Evolutionary conservation across 495 filamentous ascomycete species (phyloP).

Genomic region (Hypoxylon trugodes): DNA sequence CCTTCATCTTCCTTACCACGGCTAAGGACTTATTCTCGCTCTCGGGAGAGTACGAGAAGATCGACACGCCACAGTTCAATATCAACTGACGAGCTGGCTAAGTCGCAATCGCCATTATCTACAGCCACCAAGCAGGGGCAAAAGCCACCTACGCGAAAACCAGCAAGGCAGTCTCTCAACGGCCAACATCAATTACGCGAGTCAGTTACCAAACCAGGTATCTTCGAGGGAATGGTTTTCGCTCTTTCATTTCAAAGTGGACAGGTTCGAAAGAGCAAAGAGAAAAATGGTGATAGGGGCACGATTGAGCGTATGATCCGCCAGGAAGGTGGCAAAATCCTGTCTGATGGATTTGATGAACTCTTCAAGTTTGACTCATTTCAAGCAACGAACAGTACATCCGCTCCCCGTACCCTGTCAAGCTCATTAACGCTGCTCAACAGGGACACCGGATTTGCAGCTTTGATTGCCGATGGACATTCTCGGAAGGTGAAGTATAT

Average conservation of each 20-base stretch:
- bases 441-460: conserved; percentile 71
- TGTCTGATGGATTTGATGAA: conserved; percentile 82
- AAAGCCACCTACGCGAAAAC: conserved; percentile 19
- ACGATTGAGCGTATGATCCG: conserved; percentile 55
- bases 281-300: conserved; percentile 60
- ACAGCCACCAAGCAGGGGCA: conserved; percentile 12
- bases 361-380: conserved; percentile 70
- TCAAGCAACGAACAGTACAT: conserved; percentile 27
- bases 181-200: conserved; percentile 26
- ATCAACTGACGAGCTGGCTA: conserved; percentile 53
- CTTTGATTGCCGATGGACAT: conserved; percentile 85
- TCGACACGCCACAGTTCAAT: conserved; percentile 41
- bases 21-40: conserved; percentile 38
- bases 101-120: conserved; percentile 37
- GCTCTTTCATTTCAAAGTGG: conserved; percentile 70
- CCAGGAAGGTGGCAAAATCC: conserved; percentile 73
- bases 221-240: conserved; percentile 84
- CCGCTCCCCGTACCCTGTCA: conserved; percentile 23
- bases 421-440: conserved; percentile 40
- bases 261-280: conserved; percentile 61
- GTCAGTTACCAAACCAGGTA: conserved; percentile 29
- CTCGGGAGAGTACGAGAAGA: conserved; percentile 29
- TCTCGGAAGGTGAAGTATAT: conserved; percentile 93
- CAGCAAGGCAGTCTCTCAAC: conserved; percentile 26
- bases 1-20: conserved; percentile 33